Evolutionary conservation across 2,329 filamentous ascomycete genomes (phyloP), one percentile per base, ranked within the genome.

Genomic region (Claviceps maximensis): DNA sequence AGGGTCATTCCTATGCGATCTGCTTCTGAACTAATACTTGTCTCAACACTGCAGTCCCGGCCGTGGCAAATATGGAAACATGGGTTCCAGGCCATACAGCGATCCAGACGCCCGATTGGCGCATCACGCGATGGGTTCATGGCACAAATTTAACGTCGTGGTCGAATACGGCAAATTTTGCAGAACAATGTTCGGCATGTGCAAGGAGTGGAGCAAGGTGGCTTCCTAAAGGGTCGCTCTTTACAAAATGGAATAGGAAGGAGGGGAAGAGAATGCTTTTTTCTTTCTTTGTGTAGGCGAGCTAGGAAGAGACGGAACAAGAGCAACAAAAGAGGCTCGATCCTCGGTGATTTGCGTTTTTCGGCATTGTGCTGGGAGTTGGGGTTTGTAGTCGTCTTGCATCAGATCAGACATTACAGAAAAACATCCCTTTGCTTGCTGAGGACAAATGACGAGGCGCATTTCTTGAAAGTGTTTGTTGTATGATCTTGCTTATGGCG

Each of bases 101-200:
- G 52, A 60, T 41, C 51, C 56, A 15, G 57, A 61, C 38, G 59
- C 59, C 15, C 52, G 59, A 17, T 54, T 61, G 2, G 55, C 55
- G 5, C 59, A 61, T 27, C 59, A 59, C 46, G 55, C 58, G 17
- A 56, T 61, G 50, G 59, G 59, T 6, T 60, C 59, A 19, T 61
- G 59, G 59, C 55, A 55, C 41, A 56, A 54, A 21, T 60, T 59
- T 29, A 52, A 58, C 42, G 13, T 55, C 13, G n/a, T 47, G 4
- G 56, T 60, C n/a, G 59, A 61, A 41, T 59, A 58, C 25, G 59
- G 59, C 51, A 61, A 61, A 51, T 58, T 61, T n/a, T 61, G 59
- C 36, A 54, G 59, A 12, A 61, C 59, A 4, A 42, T 57, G 8
- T 58, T 61, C 19, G 59, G 58, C 6, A 48, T 57, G 49, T 61